These are phyloP conservation scores for Clarkia xantiana DNA, from an alignment of 345 rosid genomes.

Conservation along the genomic window DNA sequence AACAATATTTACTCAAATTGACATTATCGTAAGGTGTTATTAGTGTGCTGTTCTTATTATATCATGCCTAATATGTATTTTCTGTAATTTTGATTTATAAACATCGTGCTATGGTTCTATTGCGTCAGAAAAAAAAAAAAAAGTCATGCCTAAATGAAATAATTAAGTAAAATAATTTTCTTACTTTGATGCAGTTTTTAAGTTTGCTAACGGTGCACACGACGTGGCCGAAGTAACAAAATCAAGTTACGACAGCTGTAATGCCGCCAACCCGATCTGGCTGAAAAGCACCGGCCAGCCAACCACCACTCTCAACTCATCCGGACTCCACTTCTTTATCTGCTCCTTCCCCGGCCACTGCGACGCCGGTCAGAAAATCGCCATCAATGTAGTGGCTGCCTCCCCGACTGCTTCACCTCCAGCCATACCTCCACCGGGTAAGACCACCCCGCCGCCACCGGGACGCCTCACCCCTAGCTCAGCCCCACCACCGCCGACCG, in stretches of 20 bases:
- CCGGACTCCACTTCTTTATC: slow-evolving; percentile 31
- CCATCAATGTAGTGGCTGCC: slow-evolving; percentile 18
- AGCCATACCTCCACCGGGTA: neutral
- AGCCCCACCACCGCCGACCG: slow-evolving; percentile 18
- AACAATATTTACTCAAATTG: no score
- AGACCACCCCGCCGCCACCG: slow-evolving; percentile 7
- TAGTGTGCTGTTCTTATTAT: no score
- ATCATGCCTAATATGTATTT: no score
- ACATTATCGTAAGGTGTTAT: no score
- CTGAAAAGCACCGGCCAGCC: slow-evolving; percentile 17
- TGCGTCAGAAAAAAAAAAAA: no score
- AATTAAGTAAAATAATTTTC: no score
- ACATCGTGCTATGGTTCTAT: no score
- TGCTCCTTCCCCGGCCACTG: slow-evolving; percentile 34
- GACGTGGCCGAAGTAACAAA: slow-evolving; percentile 35
- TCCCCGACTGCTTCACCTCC: slow-evolving; percentile 1
- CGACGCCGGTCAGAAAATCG: slow-evolving; percentile 29
- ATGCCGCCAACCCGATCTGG: slow-evolving; percentile 14
- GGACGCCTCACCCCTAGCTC: neutral
- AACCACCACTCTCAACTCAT: slow-evolving; percentile 22
- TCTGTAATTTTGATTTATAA: no score
- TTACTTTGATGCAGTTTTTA: slow-evolving; percentile 23
- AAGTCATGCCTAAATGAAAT: no score
- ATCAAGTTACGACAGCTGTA: slow-evolving; percentile 22
- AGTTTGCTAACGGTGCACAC: slow-evolving; percentile 28